phyloP scores from a whole-genome alignment of 208 protist genomes.

The Herpetomonas samuelpessoai region DNA sequence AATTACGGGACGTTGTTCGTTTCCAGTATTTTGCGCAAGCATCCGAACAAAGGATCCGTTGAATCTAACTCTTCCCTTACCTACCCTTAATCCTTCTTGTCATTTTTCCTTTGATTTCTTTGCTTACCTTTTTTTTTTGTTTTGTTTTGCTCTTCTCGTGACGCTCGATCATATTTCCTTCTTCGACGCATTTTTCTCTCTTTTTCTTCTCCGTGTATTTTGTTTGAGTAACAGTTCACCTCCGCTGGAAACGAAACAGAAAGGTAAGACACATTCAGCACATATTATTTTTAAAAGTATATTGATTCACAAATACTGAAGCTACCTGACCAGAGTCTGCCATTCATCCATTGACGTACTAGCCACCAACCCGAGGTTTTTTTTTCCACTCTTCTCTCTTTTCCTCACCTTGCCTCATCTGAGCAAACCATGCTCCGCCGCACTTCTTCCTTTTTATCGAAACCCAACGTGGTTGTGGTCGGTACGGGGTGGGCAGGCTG shows the following conservation, averaged over 20 bases:
- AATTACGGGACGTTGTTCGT: no score
- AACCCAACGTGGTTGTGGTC: constrained; percentile 86
- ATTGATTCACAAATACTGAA: no score
- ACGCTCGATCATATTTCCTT: not conserved
- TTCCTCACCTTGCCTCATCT: no score
- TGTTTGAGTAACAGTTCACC: constrained; percentile 3
- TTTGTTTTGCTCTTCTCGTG: not conserved
- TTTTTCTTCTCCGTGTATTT: constrained; percentile 8
- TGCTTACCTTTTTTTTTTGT: not conserved
- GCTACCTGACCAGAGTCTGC: no score
- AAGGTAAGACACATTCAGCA: constrained; percentile 11
- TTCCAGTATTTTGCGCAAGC: no score
- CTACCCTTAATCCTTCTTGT: not conserved
- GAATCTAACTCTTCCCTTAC: not conserved
- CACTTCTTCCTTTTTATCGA: constrained; percentile 32
- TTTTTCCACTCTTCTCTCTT: no score
- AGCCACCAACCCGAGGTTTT: no score
- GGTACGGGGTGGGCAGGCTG: constrained; percentile 91
- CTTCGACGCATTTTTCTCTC: not conserved
- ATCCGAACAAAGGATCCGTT: no score
- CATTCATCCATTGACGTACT: no score
- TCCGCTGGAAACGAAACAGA: not conserved
- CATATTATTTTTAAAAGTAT: no score
- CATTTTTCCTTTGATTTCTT: not conserved
- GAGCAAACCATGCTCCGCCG: constrained; percentile 37